Conservation (phyloP, 331 rosid species). For the Pyrus hybrid region DNA sequence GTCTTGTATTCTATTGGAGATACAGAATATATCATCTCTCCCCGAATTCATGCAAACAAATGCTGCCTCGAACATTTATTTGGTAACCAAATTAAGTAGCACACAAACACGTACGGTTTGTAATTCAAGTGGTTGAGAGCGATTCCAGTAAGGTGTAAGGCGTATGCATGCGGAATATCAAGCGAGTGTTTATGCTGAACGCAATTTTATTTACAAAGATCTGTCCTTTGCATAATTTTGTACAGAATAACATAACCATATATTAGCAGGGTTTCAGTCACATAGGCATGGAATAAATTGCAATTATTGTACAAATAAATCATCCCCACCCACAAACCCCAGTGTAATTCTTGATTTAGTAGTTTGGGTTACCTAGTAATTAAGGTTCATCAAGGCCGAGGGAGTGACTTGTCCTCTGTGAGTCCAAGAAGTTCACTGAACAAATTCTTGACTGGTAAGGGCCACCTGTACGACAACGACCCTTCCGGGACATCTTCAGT, state of each 20-base stretch:
- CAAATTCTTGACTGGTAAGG: constrained; percentile 12
- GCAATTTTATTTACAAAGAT: neutral
- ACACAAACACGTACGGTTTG: too few species aligned
- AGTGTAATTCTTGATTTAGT: neutral
- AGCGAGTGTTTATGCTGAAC: neutral
- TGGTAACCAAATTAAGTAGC: too few species aligned
- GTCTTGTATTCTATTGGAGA: too few species aligned
- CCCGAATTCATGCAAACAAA: too few species aligned
- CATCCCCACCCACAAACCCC: neutral
- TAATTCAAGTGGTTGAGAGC: too few species aligned
- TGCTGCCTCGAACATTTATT: too few species aligned
- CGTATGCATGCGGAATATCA: too few species aligned
- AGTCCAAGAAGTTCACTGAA: constrained; percentile 17
- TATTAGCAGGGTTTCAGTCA: neutral
- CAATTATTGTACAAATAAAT: neutral
- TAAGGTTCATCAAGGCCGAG: neutral
- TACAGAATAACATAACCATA: neutral
- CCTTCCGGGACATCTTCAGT: constrained; percentile 4
- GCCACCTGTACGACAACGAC: constrained; percentile 17
- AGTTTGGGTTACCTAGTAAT: neutral
- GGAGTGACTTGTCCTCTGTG: neutral
- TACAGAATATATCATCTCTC: too few species aligned
- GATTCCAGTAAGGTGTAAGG: too few species aligned
- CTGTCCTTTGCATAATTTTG: neutral
- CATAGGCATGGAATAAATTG: neutral